Base-by-base conservation (phyloP, 1,284 basidiomycete genomes). In the Trichosporon inkin region DNA sequence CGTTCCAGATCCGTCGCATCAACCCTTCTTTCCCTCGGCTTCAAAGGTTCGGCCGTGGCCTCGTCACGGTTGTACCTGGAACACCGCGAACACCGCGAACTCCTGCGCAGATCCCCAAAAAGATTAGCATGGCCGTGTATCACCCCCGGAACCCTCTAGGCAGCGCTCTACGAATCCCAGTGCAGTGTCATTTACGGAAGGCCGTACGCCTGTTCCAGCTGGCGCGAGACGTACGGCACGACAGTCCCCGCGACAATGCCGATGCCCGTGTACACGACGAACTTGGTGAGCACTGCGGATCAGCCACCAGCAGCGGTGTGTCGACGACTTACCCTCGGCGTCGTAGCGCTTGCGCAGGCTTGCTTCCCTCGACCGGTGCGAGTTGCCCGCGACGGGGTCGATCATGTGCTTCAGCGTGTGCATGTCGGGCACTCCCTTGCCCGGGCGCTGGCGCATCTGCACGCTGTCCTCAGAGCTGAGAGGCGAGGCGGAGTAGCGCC, bases 191-290 rank as follows among this genome's bases (percentile, higher is more conserved):
- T 32, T 22, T 47, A 49, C 5, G 44, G 44, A 13, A 49, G 44
- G 22, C 44, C 44, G 44, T 49, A 49, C 44, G 44, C 44, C 14
- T 28, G 44, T 49, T 49, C 44, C 44, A 49, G 44, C 44, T 49
- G 22, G 44, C 44, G 44, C 14, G 44, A 22, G 28, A 49, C 44
- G 24, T 20, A 49, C 24, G 90, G 90, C 34, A 87, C 78, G 1
- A 80, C 73, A 60, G 86, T 84, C 5, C 80, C 77, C 0, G 86
- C 84, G 16, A 93, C 73, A 24, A 89, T 73, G 0, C 84, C 90
- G 62, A 96, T 94, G 0, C 91, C 92, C 55, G 84, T 83, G 72
- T 96, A 97, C 3, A 95, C 92, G 52, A 92, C 85, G 3, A 94
- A 88, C 79, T 94, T 95, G 32, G 92, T 94, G 64, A 94, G 77